These are phyloP conservation scores for Paramecium octaurelia DNA, from an alignment of 73 alveolate species.

Conservation along the genomic window DNA sequence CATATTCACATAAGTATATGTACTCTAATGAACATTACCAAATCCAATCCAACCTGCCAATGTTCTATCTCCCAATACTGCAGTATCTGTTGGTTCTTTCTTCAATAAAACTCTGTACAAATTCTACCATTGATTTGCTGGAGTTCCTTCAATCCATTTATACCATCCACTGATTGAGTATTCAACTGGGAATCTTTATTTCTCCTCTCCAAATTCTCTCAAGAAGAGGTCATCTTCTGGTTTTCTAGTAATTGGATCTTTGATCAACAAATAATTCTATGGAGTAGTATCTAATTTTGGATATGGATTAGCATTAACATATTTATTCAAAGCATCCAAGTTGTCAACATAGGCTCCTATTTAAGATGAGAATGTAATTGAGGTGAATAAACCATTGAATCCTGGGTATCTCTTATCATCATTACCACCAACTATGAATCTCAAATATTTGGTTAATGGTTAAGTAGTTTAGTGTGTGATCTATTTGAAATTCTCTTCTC, in stretches of 20 bases:
- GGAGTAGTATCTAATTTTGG: constrained; percentile 8
- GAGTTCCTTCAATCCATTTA: constrained; percentile 38
- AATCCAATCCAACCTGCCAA: constrained; percentile 18
- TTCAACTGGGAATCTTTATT: background rate
- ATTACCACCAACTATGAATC: constrained; percentile 36
- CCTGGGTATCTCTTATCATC: constrained; percentile 35
- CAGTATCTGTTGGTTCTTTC: constrained; percentile 28
- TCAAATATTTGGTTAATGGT: constrained; percentile 6
- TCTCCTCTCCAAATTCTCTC: background rate
- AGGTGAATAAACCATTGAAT: constrained; percentile 38
- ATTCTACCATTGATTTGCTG: constrained; percentile 21
- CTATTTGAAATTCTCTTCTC: background rate
- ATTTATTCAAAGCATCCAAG: background rate
- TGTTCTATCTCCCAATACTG: constrained; percentile 44
- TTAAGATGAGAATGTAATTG: background rate
- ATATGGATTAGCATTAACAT: background rate
- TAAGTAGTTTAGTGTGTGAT: background rate
- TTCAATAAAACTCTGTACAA: constrained; percentile 8
- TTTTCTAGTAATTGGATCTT: constrained; percentile 2
- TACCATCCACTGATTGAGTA: constrained; percentile 37
- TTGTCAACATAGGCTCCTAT: background rate
- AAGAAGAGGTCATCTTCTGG: background rate
- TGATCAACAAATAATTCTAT: background rate
- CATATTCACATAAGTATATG: constrained; percentile 43
- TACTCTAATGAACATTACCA: constrained; percentile 32